Base-by-base conservation (phyloP, 192 early-diverging fungal genomes). In the Gamsiella multidivaricata region DNA sequence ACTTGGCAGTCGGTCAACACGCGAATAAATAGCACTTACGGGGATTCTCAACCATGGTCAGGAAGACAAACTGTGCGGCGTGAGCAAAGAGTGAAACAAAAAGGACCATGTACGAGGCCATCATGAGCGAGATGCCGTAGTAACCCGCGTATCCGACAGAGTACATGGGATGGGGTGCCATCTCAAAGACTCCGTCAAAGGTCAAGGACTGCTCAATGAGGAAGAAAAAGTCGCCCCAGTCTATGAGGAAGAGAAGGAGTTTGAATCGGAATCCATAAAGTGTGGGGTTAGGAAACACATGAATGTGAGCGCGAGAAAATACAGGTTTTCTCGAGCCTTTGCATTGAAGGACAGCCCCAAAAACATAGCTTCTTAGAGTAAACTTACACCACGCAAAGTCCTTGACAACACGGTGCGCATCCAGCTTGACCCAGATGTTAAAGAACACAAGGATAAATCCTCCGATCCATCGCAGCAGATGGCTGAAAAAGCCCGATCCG, bases 181-280 rank as follows among this genome's bases (percentile, higher is more conserved):
- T 93, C 79, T 97, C 95, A 84, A 97, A 97, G 20, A 96, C 94
- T 42, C 95, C 94, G 79, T 96, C 92, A 81, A 96, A 94, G 0
- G 93, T 95, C 39, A 95, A 83, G n/a, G 94, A 91, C 75, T 93
- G 91, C 65, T 94, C 93, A 52, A 94, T 86, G 54, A 97, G 81
- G 80, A 99, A 98, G 87, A 99, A 99, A 74, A 99, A 99, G 80
- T 98, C 96, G 58, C 97, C 97, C 97, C 97, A 99, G 83, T 99
- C 94, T 94, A 67, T 49, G 59, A 47, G 41, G n/a, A 47, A 46
- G 33, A 55, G 34, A 36, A 69, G 18, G 42, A 64, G 28, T 61
- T 65, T 56, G 53, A 70, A 79, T 25, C 26, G 65, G 54, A 45
- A 67, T 12, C 17, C 23, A 37, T 32, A 49, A 37, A 47, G 59